These are phyloP conservation scores for Trichoderma guizhouense DNA, from an alignment of 2,329 filamentous ascomycete genomes.

Conservation along the genomic window DNA sequence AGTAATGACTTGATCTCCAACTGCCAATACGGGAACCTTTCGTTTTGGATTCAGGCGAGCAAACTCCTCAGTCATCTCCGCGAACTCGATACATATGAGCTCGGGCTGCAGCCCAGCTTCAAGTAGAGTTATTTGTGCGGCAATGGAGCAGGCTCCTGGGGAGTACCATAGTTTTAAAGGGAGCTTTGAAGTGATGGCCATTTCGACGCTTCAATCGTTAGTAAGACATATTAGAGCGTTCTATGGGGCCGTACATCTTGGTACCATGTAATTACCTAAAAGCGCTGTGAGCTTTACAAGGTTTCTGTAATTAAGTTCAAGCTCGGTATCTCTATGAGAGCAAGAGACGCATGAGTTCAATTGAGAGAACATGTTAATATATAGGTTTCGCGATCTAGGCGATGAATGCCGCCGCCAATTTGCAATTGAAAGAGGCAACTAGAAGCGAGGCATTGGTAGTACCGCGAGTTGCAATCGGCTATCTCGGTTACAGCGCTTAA, in stretches of 20 bases:
- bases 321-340: neutral
- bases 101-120: conserved; percentile 3
- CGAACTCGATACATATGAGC: neutral
- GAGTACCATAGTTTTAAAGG: neutral
- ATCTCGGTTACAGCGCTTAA: neutral
- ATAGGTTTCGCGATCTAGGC: neutral
- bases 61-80: neutral
- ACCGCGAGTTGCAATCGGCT: neutral
- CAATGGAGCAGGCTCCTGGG: neutral
- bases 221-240: neutral
- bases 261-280: neutral
- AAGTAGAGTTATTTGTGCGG: neutral
- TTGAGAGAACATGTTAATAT: neutral
- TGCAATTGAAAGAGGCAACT: neutral
- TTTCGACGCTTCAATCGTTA: neutral
- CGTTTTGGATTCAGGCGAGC: neutral
- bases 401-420: neutral
- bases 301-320: neutral
- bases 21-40: neutral
- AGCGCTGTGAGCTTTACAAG: neutral
- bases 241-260: neutral
- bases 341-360: neutral
- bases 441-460: neutral
- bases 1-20: neutral
- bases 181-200: neutral